These are phyloP conservation scores for Backusella psychrophila DNA, from an alignment of 192 early-diverging fungal genomes.

Conservation along the genomic window DNA sequence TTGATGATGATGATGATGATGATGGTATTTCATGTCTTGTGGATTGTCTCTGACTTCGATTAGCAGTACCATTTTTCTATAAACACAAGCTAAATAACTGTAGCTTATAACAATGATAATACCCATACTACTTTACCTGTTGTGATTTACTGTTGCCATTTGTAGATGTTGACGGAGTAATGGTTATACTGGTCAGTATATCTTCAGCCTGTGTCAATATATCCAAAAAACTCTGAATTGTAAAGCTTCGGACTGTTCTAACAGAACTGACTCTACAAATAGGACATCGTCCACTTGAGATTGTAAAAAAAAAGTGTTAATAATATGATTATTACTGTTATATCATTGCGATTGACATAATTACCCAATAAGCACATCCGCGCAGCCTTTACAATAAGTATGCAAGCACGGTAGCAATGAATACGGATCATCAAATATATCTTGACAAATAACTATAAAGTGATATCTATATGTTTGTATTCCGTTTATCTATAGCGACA, in stretches of 20 bases:
- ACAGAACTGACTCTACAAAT: not conserved
- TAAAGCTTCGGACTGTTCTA: not conserved
- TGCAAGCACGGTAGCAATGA: not conserved
- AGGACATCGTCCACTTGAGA: not conserved
- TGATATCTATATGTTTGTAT: not conserved
- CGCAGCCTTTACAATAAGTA: not conserved
- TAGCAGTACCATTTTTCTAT: not conserved
- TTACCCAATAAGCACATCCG: constrained; percentile 1
- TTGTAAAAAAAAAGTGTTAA: not conserved
- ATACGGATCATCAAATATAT: not conserved
- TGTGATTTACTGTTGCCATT: not conserved
- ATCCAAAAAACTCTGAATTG: not conserved
- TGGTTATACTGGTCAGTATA: not conserved
- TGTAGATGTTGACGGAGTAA: not conserved
- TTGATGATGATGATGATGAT: not conserved
- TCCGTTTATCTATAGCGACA: no score
- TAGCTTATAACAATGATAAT: not conserved
- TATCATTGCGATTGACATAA: not conserved
- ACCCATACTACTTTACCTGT: not conserved
- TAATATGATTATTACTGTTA: not conserved
- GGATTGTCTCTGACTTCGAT: not conserved
- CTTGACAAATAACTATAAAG: not conserved
- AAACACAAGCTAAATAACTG: not conserved
- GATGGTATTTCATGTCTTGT: not conserved
- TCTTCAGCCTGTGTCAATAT: not conserved